Evolutionary conservation across 2,329 filamentous ascomycete genomes (phyloP).

Genomic region (Ceratocystis albifundus): DNA sequence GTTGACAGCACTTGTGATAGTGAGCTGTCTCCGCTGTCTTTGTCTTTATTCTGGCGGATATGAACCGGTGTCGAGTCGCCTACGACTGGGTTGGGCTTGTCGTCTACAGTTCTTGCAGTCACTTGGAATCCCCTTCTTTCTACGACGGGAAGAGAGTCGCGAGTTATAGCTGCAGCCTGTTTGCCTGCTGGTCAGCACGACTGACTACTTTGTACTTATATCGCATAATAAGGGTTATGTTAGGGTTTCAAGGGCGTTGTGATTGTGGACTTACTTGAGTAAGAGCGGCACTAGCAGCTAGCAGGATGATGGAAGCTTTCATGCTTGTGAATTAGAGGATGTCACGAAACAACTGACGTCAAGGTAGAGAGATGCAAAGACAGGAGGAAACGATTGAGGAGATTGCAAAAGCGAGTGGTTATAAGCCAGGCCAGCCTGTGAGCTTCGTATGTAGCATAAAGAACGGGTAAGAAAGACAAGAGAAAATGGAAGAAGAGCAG

Average conservation of each 20-base stretch:
- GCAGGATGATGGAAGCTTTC: conserved; percentile 16
- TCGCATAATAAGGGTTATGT: neutral
- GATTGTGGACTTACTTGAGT: conserved; percentile 7
- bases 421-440: conserved; percentile 20
- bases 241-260: neutral
- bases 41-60: conserved; percentile 1
- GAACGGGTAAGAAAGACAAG: conserved; percentile 4
- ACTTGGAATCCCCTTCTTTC: neutral
- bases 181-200: neutral
- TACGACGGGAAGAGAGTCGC: neutral
- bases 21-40: neutral
- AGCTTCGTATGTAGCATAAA: conserved; percentile 5
- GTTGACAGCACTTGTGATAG: neutral
- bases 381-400: conserved; percentile 24
- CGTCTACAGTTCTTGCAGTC: neutral
- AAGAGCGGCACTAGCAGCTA: conserved; percentile 16
- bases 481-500: neutral
- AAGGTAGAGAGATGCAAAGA: conserved; percentile 18
- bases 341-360: conserved; percentile 12
- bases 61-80: neutral
- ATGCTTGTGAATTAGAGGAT: conserved; percentile 2
- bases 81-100: neutral
- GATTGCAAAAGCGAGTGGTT: conserved; percentile 23
- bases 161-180: conserved; percentile 16
- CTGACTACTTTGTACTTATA: neutral